Percentiles rank a stretch among this genome's conserved stretches.
Conservation (phyloP, 495 filamentous ascomycete genomes). For the Amphirosellinia nigrospora region DNA sequence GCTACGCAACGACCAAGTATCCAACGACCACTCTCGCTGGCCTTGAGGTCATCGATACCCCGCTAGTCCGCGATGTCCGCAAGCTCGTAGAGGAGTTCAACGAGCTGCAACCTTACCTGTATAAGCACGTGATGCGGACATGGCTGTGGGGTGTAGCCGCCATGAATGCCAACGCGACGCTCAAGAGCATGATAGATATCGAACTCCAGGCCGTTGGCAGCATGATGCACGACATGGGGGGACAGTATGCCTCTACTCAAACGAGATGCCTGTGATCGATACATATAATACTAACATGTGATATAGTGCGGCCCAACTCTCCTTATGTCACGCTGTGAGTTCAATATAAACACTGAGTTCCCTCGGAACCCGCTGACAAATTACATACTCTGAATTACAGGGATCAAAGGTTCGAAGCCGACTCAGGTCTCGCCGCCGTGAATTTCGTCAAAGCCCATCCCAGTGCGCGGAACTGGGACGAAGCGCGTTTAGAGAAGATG, state of each 20-base stretch:
- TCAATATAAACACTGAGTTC: neutral
- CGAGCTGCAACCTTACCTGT: neutral
- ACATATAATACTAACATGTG: neutral
- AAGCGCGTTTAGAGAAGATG: neutral
- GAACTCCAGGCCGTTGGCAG: neutral
- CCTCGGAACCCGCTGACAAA: neutral
- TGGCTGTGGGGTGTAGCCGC: neutral
- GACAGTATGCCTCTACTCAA: neutral
- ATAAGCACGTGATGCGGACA: neutral
- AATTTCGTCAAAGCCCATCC: neutral
- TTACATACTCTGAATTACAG: neutral
- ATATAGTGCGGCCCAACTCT: neutral
- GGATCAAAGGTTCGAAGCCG: neutral
- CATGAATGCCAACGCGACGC: neutral
- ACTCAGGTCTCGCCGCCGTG: neutral
- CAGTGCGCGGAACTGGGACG: neutral
- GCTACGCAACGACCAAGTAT: neutral
- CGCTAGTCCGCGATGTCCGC: neutral
- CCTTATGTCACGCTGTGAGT: neutral
- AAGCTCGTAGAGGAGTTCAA: neutral
- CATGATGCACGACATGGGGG: conserved; percentile 3
- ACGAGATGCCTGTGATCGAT: neutral
- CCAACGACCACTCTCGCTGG: neutral
- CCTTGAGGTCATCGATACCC: neutral
- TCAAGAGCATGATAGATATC: neutral